phyloP scores from a whole-genome alignment of 176 grass and related monocot genomes.

The Carex parvula region DNA sequence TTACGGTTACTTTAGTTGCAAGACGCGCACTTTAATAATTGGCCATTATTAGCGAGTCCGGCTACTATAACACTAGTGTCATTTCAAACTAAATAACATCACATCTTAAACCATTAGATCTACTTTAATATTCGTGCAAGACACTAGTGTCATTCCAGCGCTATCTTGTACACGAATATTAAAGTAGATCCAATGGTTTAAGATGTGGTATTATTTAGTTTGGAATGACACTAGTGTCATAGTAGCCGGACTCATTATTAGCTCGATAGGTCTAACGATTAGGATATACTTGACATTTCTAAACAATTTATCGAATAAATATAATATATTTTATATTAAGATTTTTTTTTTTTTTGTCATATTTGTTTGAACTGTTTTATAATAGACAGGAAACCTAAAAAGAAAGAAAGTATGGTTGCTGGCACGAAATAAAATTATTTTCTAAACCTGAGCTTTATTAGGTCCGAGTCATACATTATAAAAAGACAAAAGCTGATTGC shows the following conservation, averaged over 20 bases:
- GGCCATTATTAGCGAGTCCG: not conserved
- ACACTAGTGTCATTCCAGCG: no score
- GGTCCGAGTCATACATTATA: not conserved
- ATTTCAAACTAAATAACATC: no score
- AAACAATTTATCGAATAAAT: not conserved
- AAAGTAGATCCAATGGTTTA: no score
- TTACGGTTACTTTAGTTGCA: not conserved
- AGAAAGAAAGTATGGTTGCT: not conserved
- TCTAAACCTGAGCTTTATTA: not conserved
- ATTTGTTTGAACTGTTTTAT: not conserved
- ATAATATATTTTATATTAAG: no score
- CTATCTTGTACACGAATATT: no score
- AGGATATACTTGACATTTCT: not conserved
- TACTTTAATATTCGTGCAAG: no score
- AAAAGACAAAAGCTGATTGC: not conserved
- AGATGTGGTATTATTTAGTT: no score
- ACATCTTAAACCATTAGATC: no score
- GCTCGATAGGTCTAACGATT: not conserved
- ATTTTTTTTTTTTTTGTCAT: not conserved
- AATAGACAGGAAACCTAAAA: not conserved
- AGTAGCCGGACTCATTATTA: no score
- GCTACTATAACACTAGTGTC: no score
- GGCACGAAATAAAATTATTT: not conserved
- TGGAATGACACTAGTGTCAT: no score
- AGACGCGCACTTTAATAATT: not conserved